Percentiles rank a stretch among this genome's conserved stretches.
phyloP scores from a whole-genome alignment of 2,329 filamentous ascomycete genomes.

The Westerdykella sp. region DNA sequence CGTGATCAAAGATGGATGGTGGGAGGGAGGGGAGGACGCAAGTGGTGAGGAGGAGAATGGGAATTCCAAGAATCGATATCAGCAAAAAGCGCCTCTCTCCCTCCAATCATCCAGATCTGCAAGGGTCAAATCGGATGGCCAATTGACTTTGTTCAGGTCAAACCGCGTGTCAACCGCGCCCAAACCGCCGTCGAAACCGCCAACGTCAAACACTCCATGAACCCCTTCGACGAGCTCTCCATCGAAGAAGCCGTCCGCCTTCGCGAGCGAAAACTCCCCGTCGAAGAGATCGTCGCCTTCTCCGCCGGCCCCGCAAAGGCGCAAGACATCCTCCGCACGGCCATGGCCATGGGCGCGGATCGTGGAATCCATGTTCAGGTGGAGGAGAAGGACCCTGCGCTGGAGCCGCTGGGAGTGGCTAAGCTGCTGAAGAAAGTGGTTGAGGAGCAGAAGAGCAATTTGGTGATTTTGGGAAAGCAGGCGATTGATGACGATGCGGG shows the following conservation, averaged over 20 bases:
- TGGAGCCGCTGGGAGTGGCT: conserved; percentile 87
- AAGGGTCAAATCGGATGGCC: not conserved
- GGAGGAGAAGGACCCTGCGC: conserved; percentile 54
- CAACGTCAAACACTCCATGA: conserved; percentile 96
- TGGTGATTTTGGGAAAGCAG: conserved; percentile 95
- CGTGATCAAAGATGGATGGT: conserved; percentile 8
- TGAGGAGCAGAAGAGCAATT: conserved; percentile 77
- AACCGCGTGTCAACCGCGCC: conserved; percentile 63
- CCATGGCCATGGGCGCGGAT: conserved; percentile 98
- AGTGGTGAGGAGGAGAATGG: not conserved
- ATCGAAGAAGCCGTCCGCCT: conserved; percentile 94
- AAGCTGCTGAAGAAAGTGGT: conserved; percentile 79
- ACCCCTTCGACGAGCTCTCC: conserved; percentile 97
- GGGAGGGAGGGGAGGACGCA: not conserved
- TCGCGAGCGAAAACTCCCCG: conserved; percentile 69
- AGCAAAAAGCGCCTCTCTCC: too few species aligned
- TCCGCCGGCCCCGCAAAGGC: conserved; percentile 83
- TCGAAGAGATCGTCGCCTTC: conserved; percentile 87
- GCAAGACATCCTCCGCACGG: conserved; percentile 82
- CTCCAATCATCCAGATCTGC: not conserved
- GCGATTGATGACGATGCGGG: conserved; percentile 93
- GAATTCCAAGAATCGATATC: not conserved
- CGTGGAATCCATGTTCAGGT: conserved; percentile 69
- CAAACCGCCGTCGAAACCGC: conserved; percentile 85
- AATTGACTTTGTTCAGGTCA: conserved; percentile 46